A percentile compares a stretch with the other conserved stretches of the same genome.
Conservation (phyloP, 441 rosid genomes). For the Jatropha multifida region DNA sequence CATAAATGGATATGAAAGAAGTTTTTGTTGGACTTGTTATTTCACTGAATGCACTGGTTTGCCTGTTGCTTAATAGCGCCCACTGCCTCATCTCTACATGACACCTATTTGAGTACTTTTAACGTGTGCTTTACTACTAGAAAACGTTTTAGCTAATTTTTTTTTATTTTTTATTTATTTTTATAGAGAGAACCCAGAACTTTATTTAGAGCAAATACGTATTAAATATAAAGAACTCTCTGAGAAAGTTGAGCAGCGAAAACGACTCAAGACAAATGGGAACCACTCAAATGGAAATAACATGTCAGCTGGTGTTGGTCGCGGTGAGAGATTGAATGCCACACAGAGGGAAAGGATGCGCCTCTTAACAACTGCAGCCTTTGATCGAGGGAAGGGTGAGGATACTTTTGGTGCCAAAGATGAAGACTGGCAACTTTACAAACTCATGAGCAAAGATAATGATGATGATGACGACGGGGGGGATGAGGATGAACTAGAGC, state of each 20-base stretch:
- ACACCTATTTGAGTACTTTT: background rate
- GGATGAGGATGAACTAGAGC: conserved; percentile 74
- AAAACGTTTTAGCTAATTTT: background rate
- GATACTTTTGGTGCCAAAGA: conserved; percentile 89
- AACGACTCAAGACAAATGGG: conserved; percentile 83
- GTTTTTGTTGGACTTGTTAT: background rate
- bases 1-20: background rate
- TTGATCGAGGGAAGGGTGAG: conserved; percentile 95
- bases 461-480: conserved; percentile 75
- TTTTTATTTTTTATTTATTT: conserved; percentile 18
- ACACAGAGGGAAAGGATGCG: conserved; percentile 96
- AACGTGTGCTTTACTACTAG: background rate
- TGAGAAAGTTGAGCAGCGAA: conserved; percentile 81
- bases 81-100: background rate
- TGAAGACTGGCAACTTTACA: conserved; percentile 97
- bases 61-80: background rate
- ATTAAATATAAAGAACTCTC: conserved; percentile 67
- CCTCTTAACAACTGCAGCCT: conserved; percentile 88
- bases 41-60: background rate
- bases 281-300: conserved; percentile 66
- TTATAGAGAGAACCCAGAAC: conserved; percentile 79
- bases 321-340: conserved; percentile 93
- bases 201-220: conserved; percentile 71
- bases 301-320: conserved; percentile 69
- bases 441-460: conserved; percentile 87